These are phyloP conservation scores for Leptoxyphium fumago DNA, from an alignment of 2,329 filamentous ascomycete species.

Conservation along the genomic window DNA sequence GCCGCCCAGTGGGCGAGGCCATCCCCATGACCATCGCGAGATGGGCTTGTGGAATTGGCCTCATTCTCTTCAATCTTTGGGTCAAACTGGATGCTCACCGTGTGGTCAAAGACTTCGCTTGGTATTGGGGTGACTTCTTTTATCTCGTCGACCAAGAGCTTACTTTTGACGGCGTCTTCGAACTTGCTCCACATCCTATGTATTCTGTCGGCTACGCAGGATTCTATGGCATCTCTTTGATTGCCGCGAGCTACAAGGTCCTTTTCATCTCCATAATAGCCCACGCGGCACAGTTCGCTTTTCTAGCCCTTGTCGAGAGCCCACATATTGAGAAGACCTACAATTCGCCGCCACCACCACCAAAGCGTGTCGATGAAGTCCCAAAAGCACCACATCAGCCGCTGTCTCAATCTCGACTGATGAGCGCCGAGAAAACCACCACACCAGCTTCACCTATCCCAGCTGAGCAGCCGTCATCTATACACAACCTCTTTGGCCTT, in stretches of 20 bases:
- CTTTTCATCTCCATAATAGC: conserved; percentile 92
- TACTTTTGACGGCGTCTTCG: conserved; percentile 96
- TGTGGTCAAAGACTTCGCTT: conserved; percentile 97
- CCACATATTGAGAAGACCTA: conserved; percentile 98
- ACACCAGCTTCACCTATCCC: conserved; percentile 29
- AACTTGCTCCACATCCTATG: conserved; percentile 98
- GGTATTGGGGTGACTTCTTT: conserved; percentile 99
- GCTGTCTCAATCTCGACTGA: conserved; percentile 24
- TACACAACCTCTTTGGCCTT: conserved; percentile 72
- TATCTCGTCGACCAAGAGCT: conserved; percentile 95
- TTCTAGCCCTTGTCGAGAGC: conserved; percentile 83
- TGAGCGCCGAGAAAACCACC: conserved; percentile 21
- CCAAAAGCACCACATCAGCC: conserved; percentile 23
- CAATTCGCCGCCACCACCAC: conserved; percentile 61
- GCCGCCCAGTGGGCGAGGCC: conserved; percentile 58
- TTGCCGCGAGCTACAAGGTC: conserved; percentile 95
- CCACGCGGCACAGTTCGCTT: conserved; percentile 86
- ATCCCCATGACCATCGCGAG: conserved; percentile 53
- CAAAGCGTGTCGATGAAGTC: conserved; percentile 34
- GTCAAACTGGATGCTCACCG: conserved; percentile 95
- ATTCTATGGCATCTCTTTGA: conserved; percentile 95
- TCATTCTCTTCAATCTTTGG: conserved; percentile 93
- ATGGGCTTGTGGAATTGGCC: conserved; percentile 61
- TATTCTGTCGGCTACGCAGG: conserved; percentile 96
- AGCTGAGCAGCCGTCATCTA: conserved; percentile 44